Base-by-base conservation (phyloP, 441 rosid species). In the Manihot esculenta region DNA sequence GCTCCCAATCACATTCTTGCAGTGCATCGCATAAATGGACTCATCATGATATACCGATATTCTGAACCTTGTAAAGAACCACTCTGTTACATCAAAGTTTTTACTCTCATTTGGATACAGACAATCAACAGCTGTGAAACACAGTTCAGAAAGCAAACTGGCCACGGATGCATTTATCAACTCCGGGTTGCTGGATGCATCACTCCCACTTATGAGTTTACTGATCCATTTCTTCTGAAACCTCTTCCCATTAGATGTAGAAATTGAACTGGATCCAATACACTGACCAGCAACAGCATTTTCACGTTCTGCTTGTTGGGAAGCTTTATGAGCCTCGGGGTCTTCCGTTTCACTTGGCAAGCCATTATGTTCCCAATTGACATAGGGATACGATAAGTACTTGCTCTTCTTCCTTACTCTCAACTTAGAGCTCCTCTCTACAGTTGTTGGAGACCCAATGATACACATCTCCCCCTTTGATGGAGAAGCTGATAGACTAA, bases 31-130 rank as follows among this genome's bases (percentile, higher is more conserved):
- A 66, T 81, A 78, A 69, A 84, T 80, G 58, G 79, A 81, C 74
- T 92, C 96, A 62, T 88, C 94, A 55, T 76, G 94, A 80, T 76
- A 88, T 42, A 66, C 77, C 0, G 86, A 86, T 56, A 84, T 90
- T 83, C 99, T 87, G 76, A 88, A 90, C 79, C 77, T 87, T 68
- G 94, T 85, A 83, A 90, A 89, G 83, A 94, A 89, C 94, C 93
- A 86, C 69, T 86, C 94, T 24, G 70, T 59, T 24, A 77, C 59
- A 62, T 80, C 84, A 24, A 82, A 79, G 62, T 80, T 81, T 61
- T 76, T 73, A 48, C 71, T 83, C 78, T 80, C 82, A 24, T 69
- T 79, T 11, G 86, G 76, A 75, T 76, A 72, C 62, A 56, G 71
- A 61, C 84, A 81, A 78, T 84, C 88, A 63, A 86, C 82, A 70